phyloP scores from a whole-genome alignment of 768 basidiomycete species.

The Termitomyces sp. region DNA sequence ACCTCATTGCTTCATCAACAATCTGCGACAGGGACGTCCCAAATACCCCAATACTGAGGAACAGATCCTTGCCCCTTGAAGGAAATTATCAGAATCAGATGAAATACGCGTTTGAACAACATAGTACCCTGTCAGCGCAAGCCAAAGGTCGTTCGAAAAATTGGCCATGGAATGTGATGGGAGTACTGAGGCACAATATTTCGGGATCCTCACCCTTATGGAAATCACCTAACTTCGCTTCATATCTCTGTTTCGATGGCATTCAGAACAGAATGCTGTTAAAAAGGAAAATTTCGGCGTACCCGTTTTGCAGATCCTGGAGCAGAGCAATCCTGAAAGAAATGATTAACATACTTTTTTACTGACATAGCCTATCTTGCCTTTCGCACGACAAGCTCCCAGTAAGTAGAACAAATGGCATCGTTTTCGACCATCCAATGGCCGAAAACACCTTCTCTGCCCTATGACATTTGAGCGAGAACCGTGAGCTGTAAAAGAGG shows the following conservation, averaged over 20 bases:
- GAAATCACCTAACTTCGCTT: background rate
- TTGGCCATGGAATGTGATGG: background rate
- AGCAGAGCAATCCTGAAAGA: background rate
- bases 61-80: background rate
- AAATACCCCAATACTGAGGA: constrained; percentile 7
- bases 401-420: background rate
- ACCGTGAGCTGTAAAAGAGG: background rate
- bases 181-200: constrained; percentile 1
- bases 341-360: too few relatives aligned
- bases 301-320: background rate
- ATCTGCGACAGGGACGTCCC: constrained; percentile 3
- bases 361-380: background rate
- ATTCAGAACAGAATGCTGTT: background rate
- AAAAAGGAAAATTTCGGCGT: background rate
- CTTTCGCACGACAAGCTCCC: background rate
- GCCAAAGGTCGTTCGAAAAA: background rate
- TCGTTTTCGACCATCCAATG: background rate
- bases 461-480: background rate
- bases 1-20: background rate
- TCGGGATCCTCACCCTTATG: constrained; percentile 1
- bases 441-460: background rate
- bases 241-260: background rate
- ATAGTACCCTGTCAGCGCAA: background rate
- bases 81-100: background rate
- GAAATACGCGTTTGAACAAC: background rate